Evolutionary conservation across 2,329 filamentous ascomycete genomes (phyloP).

Genomic region (Penicillium sp.): DNA sequence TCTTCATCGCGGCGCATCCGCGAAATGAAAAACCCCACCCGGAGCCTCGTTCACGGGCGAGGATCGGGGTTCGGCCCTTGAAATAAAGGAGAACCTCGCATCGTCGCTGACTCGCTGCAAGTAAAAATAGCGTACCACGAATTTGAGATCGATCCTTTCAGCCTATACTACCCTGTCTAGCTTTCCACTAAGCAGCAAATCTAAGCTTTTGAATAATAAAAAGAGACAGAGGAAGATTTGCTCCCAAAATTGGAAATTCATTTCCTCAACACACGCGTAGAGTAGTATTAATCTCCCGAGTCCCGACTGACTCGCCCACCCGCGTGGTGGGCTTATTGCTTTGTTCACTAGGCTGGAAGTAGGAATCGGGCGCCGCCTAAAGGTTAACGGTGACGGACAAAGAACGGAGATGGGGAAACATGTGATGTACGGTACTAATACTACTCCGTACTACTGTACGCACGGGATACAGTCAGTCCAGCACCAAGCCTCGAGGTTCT

Average conservation of each 20-base stretch:
- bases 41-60: background rate
- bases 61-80: background rate
- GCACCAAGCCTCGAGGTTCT: too few relatives aligned
- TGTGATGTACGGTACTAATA: background rate
- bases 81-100: background rate
- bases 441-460: too few relatives aligned
- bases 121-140: background rate
- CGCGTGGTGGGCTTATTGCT: conserved; percentile 3
- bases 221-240: background rate
- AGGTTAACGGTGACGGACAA: background rate
- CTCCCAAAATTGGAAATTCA: background rate
- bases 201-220: too few relatives aligned
- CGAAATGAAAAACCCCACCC: conserved; percentile 4
- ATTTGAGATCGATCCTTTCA: background rate
- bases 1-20: background rate
- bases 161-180: background rate
- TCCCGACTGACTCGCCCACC: conserved; percentile 1
- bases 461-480: background rate
- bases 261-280: background rate
- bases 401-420: background rate
- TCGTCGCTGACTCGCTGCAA: background rate
- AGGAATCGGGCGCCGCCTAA: background rate
- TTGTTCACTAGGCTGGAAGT: background rate
- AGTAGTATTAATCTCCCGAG: background rate
- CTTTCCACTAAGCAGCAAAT: background rate